These are phyloP conservation scores for Rhododendron kiyosumense DNA, from an alignment of 148 eudicot genomes.

Conservation along the genomic window DNA sequence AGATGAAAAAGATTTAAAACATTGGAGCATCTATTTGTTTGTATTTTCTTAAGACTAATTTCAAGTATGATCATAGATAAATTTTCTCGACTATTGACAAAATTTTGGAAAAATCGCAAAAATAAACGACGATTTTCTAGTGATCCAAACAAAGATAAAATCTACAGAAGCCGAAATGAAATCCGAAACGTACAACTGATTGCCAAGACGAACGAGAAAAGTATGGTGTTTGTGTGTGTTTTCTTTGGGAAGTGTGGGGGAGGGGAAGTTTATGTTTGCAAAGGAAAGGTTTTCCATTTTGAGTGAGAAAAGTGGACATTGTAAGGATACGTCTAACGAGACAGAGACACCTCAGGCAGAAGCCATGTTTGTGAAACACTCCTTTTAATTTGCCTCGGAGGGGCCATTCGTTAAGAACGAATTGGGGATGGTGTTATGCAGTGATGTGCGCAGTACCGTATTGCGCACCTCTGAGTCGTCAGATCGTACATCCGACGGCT, in stretches of 20 bases:
- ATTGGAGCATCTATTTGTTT: background rate
- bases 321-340: background rate
- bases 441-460: too few species aligned
- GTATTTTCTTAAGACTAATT: too few species aligned
- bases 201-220: too few species aligned
- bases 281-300: background rate
- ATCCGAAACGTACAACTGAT: too few species aligned
- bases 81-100: too few species aligned
- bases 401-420: background rate
- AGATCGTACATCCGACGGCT: too few species aligned
- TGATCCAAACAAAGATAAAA: background rate
- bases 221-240: background rate
- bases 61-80: background rate
- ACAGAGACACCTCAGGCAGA: conserved; percentile 4
- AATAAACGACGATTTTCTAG: background rate
- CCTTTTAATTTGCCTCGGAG: background rate
- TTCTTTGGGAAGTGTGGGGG: background rate
- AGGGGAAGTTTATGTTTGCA: background rate
- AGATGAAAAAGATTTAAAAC: too few species aligned
- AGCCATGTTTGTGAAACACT: conserved; percentile 5
- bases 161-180: background rate
- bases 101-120: too few species aligned
- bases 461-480: too few species aligned
- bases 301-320: background rate
- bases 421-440: too few species aligned